These are phyloP conservation scores for Aegilops speltoides DNA, from an alignment of 176 grass and related monocot species.

Conservation along the genomic window DNA sequence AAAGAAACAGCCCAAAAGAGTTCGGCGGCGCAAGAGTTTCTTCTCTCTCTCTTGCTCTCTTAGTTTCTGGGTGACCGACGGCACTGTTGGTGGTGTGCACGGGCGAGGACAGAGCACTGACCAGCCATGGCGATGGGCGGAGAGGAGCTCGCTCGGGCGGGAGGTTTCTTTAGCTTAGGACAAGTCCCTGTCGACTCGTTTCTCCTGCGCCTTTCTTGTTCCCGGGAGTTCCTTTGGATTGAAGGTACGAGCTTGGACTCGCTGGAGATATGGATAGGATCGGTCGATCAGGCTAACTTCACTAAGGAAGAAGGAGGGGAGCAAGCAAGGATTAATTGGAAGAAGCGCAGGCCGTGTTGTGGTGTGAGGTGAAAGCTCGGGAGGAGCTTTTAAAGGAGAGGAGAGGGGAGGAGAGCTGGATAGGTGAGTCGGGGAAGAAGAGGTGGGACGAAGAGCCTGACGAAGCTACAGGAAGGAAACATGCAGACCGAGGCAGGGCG, in stretches of 20 bases:
- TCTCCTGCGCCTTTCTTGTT: constrained; percentile 13
- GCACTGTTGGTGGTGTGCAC: not conserved
- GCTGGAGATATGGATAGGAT: not conserved
- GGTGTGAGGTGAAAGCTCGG: constrained; percentile 28
- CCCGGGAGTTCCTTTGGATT: not conserved
- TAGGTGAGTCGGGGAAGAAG: not conserved
- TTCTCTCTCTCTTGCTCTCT: not conserved
- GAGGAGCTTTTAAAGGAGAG: constrained; percentile 40
- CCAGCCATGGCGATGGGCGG: constrained; percentile 6
- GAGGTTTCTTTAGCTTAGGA: not conserved
- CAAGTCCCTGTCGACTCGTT: not conserved
- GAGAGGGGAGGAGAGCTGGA: not conserved
- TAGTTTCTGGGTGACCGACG: too few species aligned
- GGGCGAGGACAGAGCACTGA: constrained; percentile 14
- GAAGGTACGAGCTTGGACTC: constrained; percentile 14
- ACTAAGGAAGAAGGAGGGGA: not conserved
- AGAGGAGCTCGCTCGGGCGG: not conserved
- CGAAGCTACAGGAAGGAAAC: not conserved
- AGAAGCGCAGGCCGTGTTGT: not conserved
- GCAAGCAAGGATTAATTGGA: too few species aligned
- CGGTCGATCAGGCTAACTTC: not conserved
- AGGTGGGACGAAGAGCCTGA: constrained; percentile 16
- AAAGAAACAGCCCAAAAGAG: not conserved
- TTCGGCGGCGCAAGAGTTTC: not conserved
- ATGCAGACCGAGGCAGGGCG: not conserved